Conservation (phyloP, 768 basidiomycete genomes). For the Boletus sp. region DNA sequence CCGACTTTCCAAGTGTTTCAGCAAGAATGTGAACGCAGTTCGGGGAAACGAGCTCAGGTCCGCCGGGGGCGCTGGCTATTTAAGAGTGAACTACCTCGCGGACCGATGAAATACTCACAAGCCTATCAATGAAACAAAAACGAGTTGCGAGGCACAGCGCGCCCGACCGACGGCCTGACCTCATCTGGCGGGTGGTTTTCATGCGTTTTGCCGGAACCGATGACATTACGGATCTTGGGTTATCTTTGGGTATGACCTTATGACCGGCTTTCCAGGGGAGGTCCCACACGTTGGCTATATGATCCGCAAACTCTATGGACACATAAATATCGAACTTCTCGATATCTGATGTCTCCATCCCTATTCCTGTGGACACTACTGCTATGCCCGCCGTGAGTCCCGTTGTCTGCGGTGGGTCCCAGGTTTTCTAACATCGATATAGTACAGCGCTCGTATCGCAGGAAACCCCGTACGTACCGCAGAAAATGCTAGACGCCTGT, state of each 20-base stretch:
- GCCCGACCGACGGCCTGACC: not conserved
- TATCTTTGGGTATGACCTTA: not conserved
- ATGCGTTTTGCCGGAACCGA: not conserved
- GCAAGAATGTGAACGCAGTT: not conserved
- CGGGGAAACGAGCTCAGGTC: not conserved
- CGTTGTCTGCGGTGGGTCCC: not conserved
- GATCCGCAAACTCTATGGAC: conserved; percentile 1
- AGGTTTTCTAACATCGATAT: conserved; percentile 2
- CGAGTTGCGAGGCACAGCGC: not conserved
- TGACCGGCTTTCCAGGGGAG: not conserved
- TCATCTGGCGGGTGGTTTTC: not conserved
- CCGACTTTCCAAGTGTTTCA: not conserved
- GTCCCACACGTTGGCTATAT: conserved; percentile 1
- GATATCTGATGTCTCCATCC: not conserved
- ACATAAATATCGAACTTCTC: conserved; percentile 12
- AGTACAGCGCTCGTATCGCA: conserved; percentile 58
- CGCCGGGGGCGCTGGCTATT: not conserved
- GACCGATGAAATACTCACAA: not conserved
- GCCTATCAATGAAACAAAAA: not conserved
- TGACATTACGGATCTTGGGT: not conserved
- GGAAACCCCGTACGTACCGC: conserved; percentile 47
- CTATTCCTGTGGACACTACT: not conserved
- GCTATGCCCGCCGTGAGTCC: conserved; percentile 27
- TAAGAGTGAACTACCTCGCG: not conserved
- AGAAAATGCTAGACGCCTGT: not conserved